phyloP scores from a whole-genome alignment of 2,329 filamentous ascomycete genomes.

The Fusarium sterilihyphosum region DNA sequence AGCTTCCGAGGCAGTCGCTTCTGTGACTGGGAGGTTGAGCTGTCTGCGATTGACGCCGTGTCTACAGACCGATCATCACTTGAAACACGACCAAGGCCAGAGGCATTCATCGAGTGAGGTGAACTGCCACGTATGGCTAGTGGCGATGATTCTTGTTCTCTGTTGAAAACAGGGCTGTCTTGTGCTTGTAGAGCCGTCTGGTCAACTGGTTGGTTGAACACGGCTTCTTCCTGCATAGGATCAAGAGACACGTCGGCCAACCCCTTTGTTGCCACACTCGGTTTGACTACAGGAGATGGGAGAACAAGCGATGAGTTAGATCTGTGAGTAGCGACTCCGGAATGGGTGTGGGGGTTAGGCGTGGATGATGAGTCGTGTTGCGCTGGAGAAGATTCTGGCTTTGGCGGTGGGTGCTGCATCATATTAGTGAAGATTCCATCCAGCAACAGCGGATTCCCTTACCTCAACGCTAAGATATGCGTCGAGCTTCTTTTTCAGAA shows the following conservation, averaged over 20 bases:
- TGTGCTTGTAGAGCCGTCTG: conserved; percentile 38
- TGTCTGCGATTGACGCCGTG: conserved; percentile 38
- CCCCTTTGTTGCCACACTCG: background rate
- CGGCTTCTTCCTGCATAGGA: conserved; percentile 46
- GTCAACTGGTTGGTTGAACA: conserved; percentile 48
- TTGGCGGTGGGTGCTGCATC: conserved; percentile 20
- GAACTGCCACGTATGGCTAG: conserved; percentile 39
- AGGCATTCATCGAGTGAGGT: conserved; percentile 31
- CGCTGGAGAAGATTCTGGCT: conserved; percentile 6
- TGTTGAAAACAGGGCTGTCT: conserved; percentile 42
- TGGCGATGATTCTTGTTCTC: conserved; percentile 26
- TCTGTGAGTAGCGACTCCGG: conserved; percentile 6
- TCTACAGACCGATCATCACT: conserved; percentile 49
- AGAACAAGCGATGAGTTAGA: conserved; percentile 16
- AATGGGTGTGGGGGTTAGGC: conserved; percentile 14
- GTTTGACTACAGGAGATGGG: conserved; percentile 7
- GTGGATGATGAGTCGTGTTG: background rate
- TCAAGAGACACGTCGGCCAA: conserved; percentile 32
- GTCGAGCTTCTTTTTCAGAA: conserved; percentile 84
- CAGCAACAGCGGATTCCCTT: background rate
- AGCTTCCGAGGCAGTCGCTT: conserved; percentile 55
- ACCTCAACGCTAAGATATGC: conserved; percentile 60
- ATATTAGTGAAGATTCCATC: conserved; percentile 13
- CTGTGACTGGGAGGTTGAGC: conserved; percentile 36
- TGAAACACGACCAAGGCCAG: conserved; percentile 44